Base-by-base conservation (phyloP, 148 eudicot species). In the Fagopyrum homotropicum region DNA sequence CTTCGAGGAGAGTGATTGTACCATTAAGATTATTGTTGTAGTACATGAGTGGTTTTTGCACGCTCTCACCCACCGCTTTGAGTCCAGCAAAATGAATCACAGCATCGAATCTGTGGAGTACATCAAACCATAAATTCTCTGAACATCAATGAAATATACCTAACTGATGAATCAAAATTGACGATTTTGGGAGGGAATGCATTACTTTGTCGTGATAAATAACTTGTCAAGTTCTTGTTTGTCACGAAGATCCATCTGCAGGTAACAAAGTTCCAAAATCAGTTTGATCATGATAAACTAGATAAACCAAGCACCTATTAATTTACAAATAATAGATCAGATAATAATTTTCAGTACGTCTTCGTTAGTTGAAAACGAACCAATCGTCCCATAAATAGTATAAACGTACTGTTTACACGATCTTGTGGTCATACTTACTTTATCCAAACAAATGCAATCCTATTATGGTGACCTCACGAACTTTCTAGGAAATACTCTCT, bases 41-140 rank as follows among this genome's bases (percentile, higher is more conserved):
- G 79, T 95, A 95, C 81, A 85, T 59, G 89, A 95, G 82, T 19
- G 99, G 99, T 73, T 92, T 92, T 57, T 81, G 82, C 47, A 92
- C 97, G 82, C 99, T 95, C 86, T 95, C 99, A 79, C 97, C 99
- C 72, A 95, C 99, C 54, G 99, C 99, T 84, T 95, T 95, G 61
- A 95, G 61, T 50, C 99, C 99, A 81, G 97, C 97, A 83, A 95
- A 92, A 76, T 95, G 99, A 73, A 95, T 86, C 75, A 95, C 97
- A 78, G 98, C 98, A 76, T 92, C 97, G 83, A 95, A 95, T 85
- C 98, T 95, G 83, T 81, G 85, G 70, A 43, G 22, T 29, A 66
- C 43, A 66, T 19, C 17, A 66, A 15, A 4, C 26, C 45, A 30
- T 64, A 14, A 30, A 40, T n/a, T 9, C 68, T 17, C 40, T 8